phyloP scores from a whole-genome alignment of 139 green algal species.

The Closterium sp. region DNA sequence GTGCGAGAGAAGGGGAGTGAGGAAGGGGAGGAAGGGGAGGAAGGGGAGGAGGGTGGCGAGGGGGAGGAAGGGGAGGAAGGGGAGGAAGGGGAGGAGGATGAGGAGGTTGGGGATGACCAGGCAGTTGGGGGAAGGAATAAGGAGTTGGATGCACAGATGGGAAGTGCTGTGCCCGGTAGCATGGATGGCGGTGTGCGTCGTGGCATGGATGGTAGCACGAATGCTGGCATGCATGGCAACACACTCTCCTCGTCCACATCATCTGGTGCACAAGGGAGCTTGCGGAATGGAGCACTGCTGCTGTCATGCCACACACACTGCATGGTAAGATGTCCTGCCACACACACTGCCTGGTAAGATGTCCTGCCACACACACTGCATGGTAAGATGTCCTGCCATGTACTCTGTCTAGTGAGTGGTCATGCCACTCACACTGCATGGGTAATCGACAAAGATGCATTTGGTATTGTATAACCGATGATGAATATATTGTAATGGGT shows the following conservation, averaged over 20 bases:
- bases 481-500: too few relatives aligned
- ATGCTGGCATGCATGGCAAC: too few relatives aligned
- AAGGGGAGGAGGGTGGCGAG: neutral
- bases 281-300: neutral
- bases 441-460: too few relatives aligned
- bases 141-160: neutral
- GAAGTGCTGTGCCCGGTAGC: too few relatives aligned
- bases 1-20: too few relatives aligned
- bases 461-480: too few relatives aligned
- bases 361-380: neutral
- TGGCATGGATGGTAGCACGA: too few relatives aligned
- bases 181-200: too few relatives aligned
- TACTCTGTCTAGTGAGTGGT: neutral
- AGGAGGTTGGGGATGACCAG: neutral
- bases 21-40: too few relatives aligned
- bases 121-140: neutral
- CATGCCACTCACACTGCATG: too few relatives aligned
- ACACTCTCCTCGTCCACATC: too few relatives aligned
- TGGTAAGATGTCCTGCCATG: neutral
- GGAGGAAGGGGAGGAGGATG: neutral
- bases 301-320: neutral
- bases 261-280: too few relatives aligned
- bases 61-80: neutral
- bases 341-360: neutral
- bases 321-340: neutral